Conservation (phyloP, 768 basidiomycete genomes). For the Panus rudis region DNA sequence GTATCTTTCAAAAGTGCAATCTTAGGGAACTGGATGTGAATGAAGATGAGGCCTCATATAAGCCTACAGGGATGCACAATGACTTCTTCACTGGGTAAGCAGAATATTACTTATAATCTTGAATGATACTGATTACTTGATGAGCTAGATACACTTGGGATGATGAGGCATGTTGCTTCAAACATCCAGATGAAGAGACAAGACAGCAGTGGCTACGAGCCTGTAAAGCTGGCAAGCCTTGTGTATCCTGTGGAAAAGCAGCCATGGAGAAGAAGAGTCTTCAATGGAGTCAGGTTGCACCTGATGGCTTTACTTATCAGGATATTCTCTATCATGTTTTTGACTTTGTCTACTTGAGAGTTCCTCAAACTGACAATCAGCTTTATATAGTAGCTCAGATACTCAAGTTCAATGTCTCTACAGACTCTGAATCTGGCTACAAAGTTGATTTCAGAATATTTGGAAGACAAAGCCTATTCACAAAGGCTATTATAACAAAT, state of each 20-base stretch:
- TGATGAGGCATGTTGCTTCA: constrained; percentile 37
- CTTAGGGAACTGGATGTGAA: constrained; percentile 34
- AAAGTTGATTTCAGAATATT: constrained; percentile 36
- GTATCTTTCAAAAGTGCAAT: constrained; percentile 54
- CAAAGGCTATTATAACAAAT: not conserved
- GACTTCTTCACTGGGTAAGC: constrained; percentile 55
- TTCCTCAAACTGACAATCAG: constrained; percentile 17
- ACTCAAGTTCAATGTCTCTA: constrained; percentile 26
- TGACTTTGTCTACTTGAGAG: constrained; percentile 57
- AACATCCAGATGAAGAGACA: constrained; percentile 33
- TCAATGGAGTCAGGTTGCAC: constrained; percentile 21
- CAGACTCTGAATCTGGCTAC: constrained; percentile 8
- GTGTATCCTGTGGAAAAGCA: constrained; percentile 42
- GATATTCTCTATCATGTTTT: constrained; percentile 45
- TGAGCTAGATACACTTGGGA: constrained; percentile 53
- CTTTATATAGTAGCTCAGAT: constrained; percentile 55
- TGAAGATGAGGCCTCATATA: constrained; percentile 43
- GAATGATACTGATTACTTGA: not conserved
- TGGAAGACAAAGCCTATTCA: constrained; percentile 38
- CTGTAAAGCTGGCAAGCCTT: constrained; percentile 31
- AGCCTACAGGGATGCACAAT: constrained; percentile 30
- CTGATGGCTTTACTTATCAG: constrained; percentile 32
- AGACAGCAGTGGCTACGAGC: constrained; percentile 22
- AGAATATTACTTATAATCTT: not conserved
- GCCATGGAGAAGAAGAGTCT: constrained; percentile 19